Percentiles rank a stretch among this genome's conserved stretches.
Conservation (phyloP, 1,284 basidiomycete species). For the Cryptococcus floricola region DNA sequence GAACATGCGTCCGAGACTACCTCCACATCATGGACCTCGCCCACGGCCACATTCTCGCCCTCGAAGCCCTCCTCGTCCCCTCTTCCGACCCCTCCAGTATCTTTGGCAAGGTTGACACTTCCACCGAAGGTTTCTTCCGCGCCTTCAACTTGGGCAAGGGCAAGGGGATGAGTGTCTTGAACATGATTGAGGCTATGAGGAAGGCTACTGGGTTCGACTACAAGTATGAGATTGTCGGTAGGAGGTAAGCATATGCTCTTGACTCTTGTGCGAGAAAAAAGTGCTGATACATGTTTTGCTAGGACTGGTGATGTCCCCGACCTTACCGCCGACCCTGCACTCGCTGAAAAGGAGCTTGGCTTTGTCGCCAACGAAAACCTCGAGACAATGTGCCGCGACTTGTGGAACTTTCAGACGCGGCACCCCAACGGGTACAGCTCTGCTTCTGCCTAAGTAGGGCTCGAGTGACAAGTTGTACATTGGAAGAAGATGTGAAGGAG, state of each 20-base stretch:
- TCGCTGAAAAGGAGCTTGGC: slow-evolving; percentile 90
- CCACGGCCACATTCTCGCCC: slow-evolving; percentile 83
- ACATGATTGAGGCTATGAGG: slow-evolving; percentile 94
- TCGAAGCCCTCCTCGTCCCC: slow-evolving; percentile 62
- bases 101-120: slow-evolving; percentile 43
- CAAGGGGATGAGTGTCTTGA: slow-evolving; percentile 83
- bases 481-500: too few species aligned
- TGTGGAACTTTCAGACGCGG: slow-evolving; percentile 89
- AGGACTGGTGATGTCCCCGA: slow-evolving; percentile 95
- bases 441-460: background rate
- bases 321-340: slow-evolving; percentile 85
- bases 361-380: slow-evolving; percentile 80
- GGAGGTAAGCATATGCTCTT: slow-evolving; percentile 59
- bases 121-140: slow-evolving; percentile 61
- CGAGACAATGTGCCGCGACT: slow-evolving; percentile 82
- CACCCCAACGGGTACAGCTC: slow-evolving; percentile 67
- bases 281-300: background rate
- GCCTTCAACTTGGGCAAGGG: slow-evolving; percentile 97
- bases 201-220: slow-evolving; percentile 85
- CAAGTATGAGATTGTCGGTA: slow-evolving; percentile 82
- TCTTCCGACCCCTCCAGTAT: slow-evolving; percentile 26
- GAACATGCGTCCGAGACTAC: slow-evolving; percentile 96
- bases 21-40: slow-evolving; percentile 96
- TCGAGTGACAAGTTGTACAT: too few species aligned
- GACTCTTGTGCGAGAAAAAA: background rate